These are phyloP conservation scores for Articulospora tetracladia DNA, from an alignment of 495 filamentous ascomycete species.

Conservation along the genomic window DNA sequence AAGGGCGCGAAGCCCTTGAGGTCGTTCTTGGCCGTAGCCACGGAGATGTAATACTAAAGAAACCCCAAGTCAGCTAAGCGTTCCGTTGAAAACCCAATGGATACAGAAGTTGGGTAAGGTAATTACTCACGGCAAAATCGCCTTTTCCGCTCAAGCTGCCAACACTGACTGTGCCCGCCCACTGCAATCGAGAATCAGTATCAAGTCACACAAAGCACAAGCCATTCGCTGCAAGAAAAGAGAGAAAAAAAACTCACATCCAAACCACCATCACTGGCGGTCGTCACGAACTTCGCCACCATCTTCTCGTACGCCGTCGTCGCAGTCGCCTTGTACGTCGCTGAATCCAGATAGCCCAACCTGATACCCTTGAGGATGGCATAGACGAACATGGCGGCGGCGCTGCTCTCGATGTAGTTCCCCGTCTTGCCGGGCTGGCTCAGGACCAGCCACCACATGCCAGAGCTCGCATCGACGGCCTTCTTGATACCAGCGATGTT, in stretches of 20 bases:
- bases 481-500: constrained; percentile 38
- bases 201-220: no score
- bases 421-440: constrained; percentile 34
- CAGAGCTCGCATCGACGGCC: constrained; percentile 40
- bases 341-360: constrained; percentile 34
- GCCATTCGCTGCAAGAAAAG: no score
- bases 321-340: constrained; percentile 29
- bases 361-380: constrained; percentile 48
- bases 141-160: constrained; percentile 49
- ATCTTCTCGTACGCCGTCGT: constrained; percentile 39
- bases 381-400: constrained; percentile 57
- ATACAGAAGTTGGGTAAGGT: not conserved
- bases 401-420: constrained; percentile 61
- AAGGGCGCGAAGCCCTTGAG: constrained; percentile 44
- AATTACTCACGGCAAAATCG: constrained; percentile 38
- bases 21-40: constrained; percentile 41
- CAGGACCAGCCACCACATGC: constrained; percentile 62
- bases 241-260: constrained; percentile 12
- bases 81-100: not conserved
- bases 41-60: constrained; percentile 43
- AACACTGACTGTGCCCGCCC: constrained; percentile 51
- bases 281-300: constrained; percentile 36
- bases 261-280: constrained; percentile 36
- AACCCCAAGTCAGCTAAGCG: not conserved
- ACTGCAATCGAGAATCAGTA: constrained; percentile 24